Conservation (phyloP, 208 protist species). For the Trypanosoma melophagium region DNA sequence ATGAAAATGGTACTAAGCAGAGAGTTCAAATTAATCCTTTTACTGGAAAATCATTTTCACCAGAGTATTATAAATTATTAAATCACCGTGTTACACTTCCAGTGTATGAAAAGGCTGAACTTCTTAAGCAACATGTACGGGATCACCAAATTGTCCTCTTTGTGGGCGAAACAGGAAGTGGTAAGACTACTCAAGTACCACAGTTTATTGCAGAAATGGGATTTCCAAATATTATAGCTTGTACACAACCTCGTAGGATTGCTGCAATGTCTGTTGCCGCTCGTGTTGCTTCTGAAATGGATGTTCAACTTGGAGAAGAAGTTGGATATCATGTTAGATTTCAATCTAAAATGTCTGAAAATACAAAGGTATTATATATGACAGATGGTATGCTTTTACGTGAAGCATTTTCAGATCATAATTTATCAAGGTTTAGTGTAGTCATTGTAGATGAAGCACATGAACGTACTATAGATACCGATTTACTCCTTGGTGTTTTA, state of each 20-base stretch:
- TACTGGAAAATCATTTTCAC: conserved; percentile 47
- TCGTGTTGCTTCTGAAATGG: conserved; percentile 98
- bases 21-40: conserved; percentile 32
- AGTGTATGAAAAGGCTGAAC: conserved; percentile 47
- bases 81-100: conserved; percentile 51
- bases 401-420: conserved; percentile 91
- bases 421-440: conserved; percentile 91
- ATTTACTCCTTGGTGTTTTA: conserved; percentile 98
- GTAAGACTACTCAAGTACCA: conserved; percentile 96
- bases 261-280: conserved; percentile 98
- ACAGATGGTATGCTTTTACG: conserved; percentile 99
- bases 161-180: conserved; percentile 95
- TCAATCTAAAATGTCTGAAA: conserved; percentile 88
- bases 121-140: conserved; percentile 71
- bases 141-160: conserved; percentile 87
- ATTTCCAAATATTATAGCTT: conserved; percentile 56
- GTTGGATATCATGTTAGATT: conserved; percentile 99
- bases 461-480: conserved; percentile 98
- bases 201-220: conserved; percentile 87
- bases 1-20: not conserved
- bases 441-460: conserved; percentile 99
- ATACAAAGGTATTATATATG: conserved; percentile 98
- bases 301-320: conserved; percentile 94
- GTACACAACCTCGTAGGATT: conserved; percentile 99
- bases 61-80: conserved; percentile 49